Evolutionary conservation across 305 asterid genomes (phyloP).

Genomic region (Nicotiana rustica): DNA sequence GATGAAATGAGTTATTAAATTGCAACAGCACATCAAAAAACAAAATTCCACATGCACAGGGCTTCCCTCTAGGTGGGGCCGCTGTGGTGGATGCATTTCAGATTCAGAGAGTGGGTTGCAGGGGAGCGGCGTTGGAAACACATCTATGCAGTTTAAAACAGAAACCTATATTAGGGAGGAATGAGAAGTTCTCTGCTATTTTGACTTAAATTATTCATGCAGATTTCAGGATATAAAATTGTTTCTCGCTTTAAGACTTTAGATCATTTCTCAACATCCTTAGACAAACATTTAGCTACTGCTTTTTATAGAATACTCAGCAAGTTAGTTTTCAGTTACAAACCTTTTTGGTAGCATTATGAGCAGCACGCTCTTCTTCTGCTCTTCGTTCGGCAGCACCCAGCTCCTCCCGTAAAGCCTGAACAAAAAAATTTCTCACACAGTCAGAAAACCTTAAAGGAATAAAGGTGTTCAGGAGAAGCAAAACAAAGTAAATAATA

Average conservation of each 20-base stretch:
- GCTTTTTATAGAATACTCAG: slow-evolving; percentile 25
- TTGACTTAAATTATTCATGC: background rate
- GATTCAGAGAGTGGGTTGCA: slow-evolving; percentile 26
- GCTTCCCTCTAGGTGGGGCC: background rate
- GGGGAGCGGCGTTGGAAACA: background rate
- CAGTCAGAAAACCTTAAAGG: background rate
- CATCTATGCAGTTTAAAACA: background rate
- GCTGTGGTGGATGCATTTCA: background rate
- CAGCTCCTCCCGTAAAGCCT: slow-evolving; percentile 96
- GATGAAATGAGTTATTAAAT: slow-evolving; percentile 31
- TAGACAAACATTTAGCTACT: background rate
- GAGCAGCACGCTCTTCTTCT: slow-evolving; percentile 97
- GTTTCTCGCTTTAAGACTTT: background rate
- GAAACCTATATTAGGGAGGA: slow-evolving; percentile 7
- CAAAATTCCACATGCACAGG: background rate
- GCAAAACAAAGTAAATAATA: slow-evolving; percentile 7
- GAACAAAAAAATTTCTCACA: slow-evolving; percentile 42
- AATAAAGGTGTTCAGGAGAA: slow-evolving; percentile 12
- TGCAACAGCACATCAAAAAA: background rate
- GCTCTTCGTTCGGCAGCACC: slow-evolving; percentile 93
- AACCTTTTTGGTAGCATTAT: slow-evolving; percentile 90
- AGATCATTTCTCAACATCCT: slow-evolving; percentile 21
- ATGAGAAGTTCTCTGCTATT: slow-evolving; percentile 31
- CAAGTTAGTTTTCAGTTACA: slow-evolving; percentile 20
- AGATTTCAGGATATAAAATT: slow-evolving; percentile 25